Evolutionary conservation across 345 rosid genomes (phyloP).

Genomic region (Gossypium arboreum): DNA sequence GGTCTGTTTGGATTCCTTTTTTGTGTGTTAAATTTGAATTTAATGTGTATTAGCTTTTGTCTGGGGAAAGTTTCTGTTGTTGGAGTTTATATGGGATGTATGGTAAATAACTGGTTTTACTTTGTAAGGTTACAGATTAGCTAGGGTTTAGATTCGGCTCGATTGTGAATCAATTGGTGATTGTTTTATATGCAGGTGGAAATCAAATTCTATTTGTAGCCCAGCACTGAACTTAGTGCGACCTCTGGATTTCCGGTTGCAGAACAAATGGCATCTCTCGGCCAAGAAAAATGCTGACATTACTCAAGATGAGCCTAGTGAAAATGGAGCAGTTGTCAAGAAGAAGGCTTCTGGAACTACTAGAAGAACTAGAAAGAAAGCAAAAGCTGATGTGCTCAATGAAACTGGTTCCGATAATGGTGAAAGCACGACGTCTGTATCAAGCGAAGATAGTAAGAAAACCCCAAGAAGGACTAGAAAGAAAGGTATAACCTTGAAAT

Average conservation of each 20-base stretch:
- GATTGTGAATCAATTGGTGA: slow-evolving; percentile 1
- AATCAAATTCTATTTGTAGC: slow-evolving; percentile 31
- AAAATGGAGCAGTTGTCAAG: slow-evolving; percentile 37
- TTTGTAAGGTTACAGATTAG: neutral
- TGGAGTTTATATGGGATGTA: neutral
- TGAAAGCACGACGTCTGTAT: slow-evolving; percentile 24
- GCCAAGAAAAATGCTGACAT: slow-evolving; percentile 46
- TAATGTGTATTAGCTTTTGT: neutral
- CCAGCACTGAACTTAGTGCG: slow-evolving; percentile 36
- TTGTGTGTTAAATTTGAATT: neutral
- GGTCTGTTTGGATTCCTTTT: neutral
- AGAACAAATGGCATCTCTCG: slow-evolving; percentile 38
- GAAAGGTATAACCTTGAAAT: slow-evolving; percentile 38
- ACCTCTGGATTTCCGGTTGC: slow-evolving; percentile 40
- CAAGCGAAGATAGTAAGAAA: slow-evolving; percentile 28
- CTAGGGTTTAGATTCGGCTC: neutral
- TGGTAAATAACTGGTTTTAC: neutral
- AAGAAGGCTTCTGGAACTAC: slow-evolving; percentile 42
- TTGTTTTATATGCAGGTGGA: slow-evolving; percentile 41
- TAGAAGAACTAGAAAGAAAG: slow-evolving; percentile 56
- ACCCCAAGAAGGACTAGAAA: slow-evolving; percentile 32
- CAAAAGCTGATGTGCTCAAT: slow-evolving; percentile 6
- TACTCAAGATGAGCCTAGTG: slow-evolving; percentile 40
- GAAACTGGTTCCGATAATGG: slow-evolving; percentile 34
- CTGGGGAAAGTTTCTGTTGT: neutral